Evolutionary conservation across 257 asterid genomes (phyloP).

Genomic region (Vinca minor): DNA sequence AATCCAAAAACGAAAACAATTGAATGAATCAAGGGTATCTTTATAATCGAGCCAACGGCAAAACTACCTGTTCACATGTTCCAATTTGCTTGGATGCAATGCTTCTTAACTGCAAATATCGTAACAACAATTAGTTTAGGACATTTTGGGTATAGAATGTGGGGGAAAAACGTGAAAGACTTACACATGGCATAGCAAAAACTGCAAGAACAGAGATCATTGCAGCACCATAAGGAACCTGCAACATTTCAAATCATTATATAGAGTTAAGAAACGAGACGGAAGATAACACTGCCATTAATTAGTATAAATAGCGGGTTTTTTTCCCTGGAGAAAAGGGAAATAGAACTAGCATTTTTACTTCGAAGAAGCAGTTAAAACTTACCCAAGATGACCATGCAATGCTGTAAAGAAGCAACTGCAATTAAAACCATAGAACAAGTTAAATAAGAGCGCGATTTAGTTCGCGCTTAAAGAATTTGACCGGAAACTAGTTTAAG

Average conservation of each 20-base stretch:
- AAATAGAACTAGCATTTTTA: background rate
- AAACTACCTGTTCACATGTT: constrained; percentile 65
- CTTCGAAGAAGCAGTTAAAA: background rate
- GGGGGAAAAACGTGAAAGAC: constrained; percentile 13
- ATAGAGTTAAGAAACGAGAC: background rate
- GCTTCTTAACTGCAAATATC: constrained; percentile 55
- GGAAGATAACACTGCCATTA: background rate
- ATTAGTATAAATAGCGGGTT: background rate
- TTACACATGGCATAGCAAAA: constrained; percentile 78
- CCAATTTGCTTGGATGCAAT: constrained; percentile 92
- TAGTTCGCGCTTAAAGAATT: background rate
- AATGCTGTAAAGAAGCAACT: constrained; percentile 72
- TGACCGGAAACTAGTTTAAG: no score
- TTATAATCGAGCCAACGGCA: background rate
- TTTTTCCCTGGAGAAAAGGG: background rate
- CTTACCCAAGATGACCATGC: constrained; percentile 94
- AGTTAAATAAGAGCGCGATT: background rate
- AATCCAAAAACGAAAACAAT: background rate
- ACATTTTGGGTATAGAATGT: background rate
- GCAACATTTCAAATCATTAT: constrained; percentile 2
- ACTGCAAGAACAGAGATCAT: constrained; percentile 38
- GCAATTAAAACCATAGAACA: constrained; percentile 22
- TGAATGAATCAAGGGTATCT: background rate
- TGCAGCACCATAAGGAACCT: constrained; percentile 89
- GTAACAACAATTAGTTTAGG: background rate